Base-by-base conservation (phyloP, 108 stramenopile species). In the Parietichytrium sp. region DNA sequence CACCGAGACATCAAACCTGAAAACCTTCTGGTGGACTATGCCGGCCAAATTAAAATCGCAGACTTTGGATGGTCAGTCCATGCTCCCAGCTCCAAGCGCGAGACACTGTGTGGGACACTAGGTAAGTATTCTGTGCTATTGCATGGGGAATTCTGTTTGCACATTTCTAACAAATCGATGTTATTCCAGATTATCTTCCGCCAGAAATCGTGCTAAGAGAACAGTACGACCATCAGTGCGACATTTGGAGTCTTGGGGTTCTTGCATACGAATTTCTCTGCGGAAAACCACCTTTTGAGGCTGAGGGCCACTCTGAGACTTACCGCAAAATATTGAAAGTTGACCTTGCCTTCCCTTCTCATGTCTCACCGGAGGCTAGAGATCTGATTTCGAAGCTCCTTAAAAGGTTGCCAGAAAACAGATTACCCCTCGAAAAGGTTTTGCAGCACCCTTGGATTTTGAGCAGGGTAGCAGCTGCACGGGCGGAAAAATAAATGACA, bases 61-160 rank as follows among this genome's bases (percentile, higher is more conserved):
- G 98, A 99, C 87, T 99, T 99, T 85, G 98, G 98, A 29, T 99
- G 98, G 98, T 94, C 94, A 23, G 96, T 98, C 45, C 98, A 99
- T 83, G 95, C 97, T 4, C 96, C 96, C n/a, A 93, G 95, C 18
- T 89, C 90, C 29, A 85, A 95, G 54, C 89, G 96, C 47, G 94
- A 92, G 78, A 97, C 96, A 3, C 87, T 97, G n/a, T 99, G 98
- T 84, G 98, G 98, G 33, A 99, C 98, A 0, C 87, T 98, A 26
- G 98, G 97, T 83, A 97, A n/a, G n/a, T n/a, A n/a, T n/a, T n/a
- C n/a, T n/a, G n/a, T 97, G 81, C 85, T 98, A n/a, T n/a, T n/a
- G n/a, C n/a, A n/a, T n/a, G n/a, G n/a, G n/a, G n/a, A n/a, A 23
- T 18, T 8, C 51, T 6, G 29, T 8, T 6, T 53, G 79, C 23